Base-by-base conservation (phyloP, 2,329 filamentous ascomycete genomes). In the Cladosporium halotolerans region DNA sequence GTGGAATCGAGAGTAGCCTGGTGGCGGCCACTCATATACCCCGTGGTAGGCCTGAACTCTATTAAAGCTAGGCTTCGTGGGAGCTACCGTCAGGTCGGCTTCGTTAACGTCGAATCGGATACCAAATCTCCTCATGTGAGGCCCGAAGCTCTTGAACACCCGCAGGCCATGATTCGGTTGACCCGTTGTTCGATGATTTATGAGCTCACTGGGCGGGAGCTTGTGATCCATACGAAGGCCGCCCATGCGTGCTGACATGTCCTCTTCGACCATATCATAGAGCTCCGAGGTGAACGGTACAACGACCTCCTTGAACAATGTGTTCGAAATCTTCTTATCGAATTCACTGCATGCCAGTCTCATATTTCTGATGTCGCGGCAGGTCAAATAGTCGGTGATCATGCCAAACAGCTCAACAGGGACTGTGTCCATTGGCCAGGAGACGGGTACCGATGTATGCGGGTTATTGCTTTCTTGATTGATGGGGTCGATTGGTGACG, bases 21-120 rank as follows among this genome's bases (percentile, higher is more conserved):
- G 70, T 45, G 76, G 75, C 0, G 84, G 83, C 84, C 84, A 87
- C 45, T 79, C 74, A 61, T 85, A 87, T 5, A 76, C 72, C 4
- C 84, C 84, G 79, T 83, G 86, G 59, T 83, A 84, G 36, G 79
- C 74, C 3, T 75, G 71, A 31, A 82, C 69, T 19, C 74, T 72
- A 57, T 82, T 73, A 33, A 82, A 79, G 6, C 75, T 69, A 4
- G 72, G 71, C 61, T 86, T 85, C n/a, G 73, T 61, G 14, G 13
- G 3, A 1, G 79, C 80, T 7, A 83, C 81, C 19, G 72, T 63
- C 3, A 79, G 67, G 5, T 71, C 70, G 18, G 70, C 56, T 58
- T 85, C 80, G 52, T 80, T 77, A n/a, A 87, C 75, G 61, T 88
- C 84, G 56, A 88, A 82, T 19, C 82, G 82, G 63, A 89, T 79